Conservation (phyloP, 169 alveolate species). For the Plasmodium gonderi region DNA sequence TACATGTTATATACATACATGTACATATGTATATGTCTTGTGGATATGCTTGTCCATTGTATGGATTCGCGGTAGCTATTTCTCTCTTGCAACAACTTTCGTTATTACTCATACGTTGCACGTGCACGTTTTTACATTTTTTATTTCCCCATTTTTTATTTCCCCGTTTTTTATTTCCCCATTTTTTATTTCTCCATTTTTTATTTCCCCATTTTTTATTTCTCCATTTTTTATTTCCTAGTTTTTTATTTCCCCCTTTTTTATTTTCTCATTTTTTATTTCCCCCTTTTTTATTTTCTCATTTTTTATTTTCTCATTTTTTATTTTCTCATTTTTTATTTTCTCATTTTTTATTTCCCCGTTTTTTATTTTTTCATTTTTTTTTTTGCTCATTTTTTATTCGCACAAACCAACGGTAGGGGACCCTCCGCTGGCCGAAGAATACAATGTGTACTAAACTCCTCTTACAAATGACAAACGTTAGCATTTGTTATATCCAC, state of each 20-base stretch:
- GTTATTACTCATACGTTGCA: too few relatives aligned
- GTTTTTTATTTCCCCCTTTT: not conserved
- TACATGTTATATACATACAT: too few relatives aligned
- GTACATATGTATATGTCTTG: too few relatives aligned
- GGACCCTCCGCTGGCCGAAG: not conserved
- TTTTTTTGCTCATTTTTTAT: not conserved
- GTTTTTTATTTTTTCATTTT: not conserved
- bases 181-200: not conserved
- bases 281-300: not conserved
- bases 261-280: not conserved
- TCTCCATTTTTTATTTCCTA: not conserved
- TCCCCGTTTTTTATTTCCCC: not conserved
- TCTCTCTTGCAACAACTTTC: not conserved
- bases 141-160: not conserved
- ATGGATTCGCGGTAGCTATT: too few relatives aligned
- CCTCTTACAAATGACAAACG: not conserved
- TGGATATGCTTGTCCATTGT: too few relatives aligned
- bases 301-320: not conserved
- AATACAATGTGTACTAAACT: too few relatives aligned
- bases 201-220: not conserved
- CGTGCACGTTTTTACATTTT: too few relatives aligned
- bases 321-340: not conserved
- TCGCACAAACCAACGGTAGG: too few relatives aligned
- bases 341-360: not conserved
- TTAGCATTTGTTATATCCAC: slow-evolving; percentile 26